Base-by-base conservation (phyloP, 164 flowering plant species). In the Magnolia sinica region DNA sequence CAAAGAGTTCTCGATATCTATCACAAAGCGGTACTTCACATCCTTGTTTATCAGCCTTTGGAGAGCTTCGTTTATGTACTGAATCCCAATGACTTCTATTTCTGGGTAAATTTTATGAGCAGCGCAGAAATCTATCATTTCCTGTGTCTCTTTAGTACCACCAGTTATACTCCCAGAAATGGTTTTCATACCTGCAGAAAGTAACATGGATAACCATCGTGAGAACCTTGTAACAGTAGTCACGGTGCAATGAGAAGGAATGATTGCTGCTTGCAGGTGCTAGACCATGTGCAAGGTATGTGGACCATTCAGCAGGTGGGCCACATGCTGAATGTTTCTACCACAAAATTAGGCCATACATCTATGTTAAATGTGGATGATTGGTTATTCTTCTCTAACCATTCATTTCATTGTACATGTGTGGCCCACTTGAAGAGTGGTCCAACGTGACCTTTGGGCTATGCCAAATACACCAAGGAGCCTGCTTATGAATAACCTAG, bases 51-150 rank as follows among this genome's bases (percentile, higher is more conserved):
- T 79, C 14, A 93, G 55, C 88, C 97, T 91, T 76, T 93, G 91
- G 7, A 90, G 88, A 59, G 97, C 98, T 86, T 93, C 96, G 80
- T 93, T 95, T 37, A 85, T 84, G 70, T 95, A 84, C 59, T 95
- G 84, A 75, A 95, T 91, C 0, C 93, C 95, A 73, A 93, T 79
- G 8, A 88, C 77, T 80, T 95, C 97, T 24, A 91, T 86, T 73
- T 89, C 77, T 7, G 98, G 97, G 85, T 88, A 86, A 50, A 94
- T 85, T 76, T 85, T 86, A 45, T 89, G 78, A 14, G 90, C 89
- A 58, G 95, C 92, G 76, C 97, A 95, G 81, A 89, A 95, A 50
- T 93, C 89, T 71, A 95, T 8, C 97, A 95, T 91, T 81, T 95
- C 97, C 76, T 91, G 95, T 18, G 88, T 95, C 51, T 81, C 84